Base-by-base conservation (phyloP, 352 stramenopile genomes). In the Saprolegnia diclina region DNA sequence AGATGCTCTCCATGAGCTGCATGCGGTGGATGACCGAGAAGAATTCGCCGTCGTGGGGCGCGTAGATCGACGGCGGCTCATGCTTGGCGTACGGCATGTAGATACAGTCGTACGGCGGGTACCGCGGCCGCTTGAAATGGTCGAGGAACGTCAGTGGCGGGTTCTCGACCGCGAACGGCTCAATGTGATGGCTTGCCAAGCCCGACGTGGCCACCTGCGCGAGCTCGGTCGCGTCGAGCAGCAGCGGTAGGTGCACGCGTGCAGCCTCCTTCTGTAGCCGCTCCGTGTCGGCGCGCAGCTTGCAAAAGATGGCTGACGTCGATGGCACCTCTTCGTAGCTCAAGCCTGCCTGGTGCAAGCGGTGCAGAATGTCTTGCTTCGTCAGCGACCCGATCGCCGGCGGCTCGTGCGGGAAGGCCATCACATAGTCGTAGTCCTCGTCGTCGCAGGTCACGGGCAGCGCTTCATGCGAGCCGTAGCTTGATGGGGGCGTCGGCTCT, bases 21-120 rank as follows among this genome's bases (percentile, higher is more conserved):
- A 92, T 88, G 42, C 86, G 84, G 66, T 92, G 81, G 9, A 84
- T 94, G 74, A 75, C 85, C 9, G 76, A 82, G 59, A 94, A 94
- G 48, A 94, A 75, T 68, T 81, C 89, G 56, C 76, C 76, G 52
- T 63, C 45, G 53, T 69, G 63, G 22, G 45, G 54, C 5, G 63
- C 63, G 29, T 69, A 63, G 64, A 85, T 91, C 61, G 85, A 92
- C 24, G 80, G 76, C 72, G 92, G 82, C 59, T 79, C 65, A 35
- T 92, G 77, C 22, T 73, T 73, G 14, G 81, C 77, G 73, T 94
- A 94, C 45, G 86, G 81, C 37, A 85, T 84, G 65, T 88, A 94
- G 71, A 94, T 94, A 73, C 87, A 90, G 73, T 91, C 77, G 65
- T 91, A 94, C 52, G 82, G 84, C 21, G 76, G 81, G 75, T 91